A percentile compares a stretch with the other conserved stretches of the same genome.
These are phyloP conservation scores for Neospora caninum DNA, from an alignment of 169 alveolate species.

Conservation along the genomic window DNA sequence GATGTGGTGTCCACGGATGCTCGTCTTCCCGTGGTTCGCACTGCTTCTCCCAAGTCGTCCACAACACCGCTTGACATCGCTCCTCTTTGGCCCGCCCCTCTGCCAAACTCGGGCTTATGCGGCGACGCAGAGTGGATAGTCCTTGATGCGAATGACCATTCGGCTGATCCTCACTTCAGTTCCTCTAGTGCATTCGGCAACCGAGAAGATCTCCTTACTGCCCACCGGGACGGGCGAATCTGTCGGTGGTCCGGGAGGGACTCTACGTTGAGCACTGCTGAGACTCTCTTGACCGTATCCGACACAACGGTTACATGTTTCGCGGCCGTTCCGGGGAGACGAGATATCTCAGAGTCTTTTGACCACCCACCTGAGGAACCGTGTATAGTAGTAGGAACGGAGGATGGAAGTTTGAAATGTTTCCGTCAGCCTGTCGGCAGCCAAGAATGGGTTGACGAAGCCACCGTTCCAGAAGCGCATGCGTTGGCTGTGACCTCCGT, in stretches of 20 bases:
- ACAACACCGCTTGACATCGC: too few relatives aligned
- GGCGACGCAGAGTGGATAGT: slow-evolving; percentile 23
- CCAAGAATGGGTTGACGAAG: slow-evolving; percentile 7
- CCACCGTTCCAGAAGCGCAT: not conserved
- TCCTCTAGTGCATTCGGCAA: not conserved
- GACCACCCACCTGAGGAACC: not conserved
- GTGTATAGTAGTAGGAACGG: slow-evolving; percentile 7
- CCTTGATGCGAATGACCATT: not conserved
- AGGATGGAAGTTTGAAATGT: not conserved
- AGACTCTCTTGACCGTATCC: not conserved
- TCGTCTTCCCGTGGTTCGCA: too few relatives aligned
- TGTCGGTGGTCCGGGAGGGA: not conserved
- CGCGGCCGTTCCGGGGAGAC: not conserved
- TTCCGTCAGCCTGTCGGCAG: not conserved
- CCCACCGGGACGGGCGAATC: not conserved
- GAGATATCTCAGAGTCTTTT: not conserved
- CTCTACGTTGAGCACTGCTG: not conserved
- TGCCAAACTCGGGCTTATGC: not conserved
- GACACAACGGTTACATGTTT: not conserved
- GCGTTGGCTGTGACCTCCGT: not conserved
- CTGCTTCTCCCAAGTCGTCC: too few relatives aligned
- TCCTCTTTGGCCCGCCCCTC: too few relatives aligned
- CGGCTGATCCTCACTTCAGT: not conserved
- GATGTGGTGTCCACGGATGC: too few relatives aligned
- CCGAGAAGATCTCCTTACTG: not conserved